These are phyloP conservation scores for Myxozyma vanderwaltii DNA, from an alignment of 805 yeast genomes.

Conservation along the genomic window DNA sequence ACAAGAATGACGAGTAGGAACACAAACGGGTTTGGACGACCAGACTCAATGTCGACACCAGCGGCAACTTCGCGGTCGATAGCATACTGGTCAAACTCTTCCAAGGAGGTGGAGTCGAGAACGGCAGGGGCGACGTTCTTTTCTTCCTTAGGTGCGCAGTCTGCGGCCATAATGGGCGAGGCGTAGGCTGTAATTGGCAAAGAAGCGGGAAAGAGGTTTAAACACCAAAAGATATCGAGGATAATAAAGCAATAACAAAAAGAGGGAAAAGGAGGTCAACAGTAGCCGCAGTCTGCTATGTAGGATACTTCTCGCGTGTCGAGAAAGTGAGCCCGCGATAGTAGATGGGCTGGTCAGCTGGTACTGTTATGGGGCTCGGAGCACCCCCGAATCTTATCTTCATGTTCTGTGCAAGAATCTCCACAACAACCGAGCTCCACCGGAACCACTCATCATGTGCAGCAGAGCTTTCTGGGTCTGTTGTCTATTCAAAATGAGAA, in stretches of 20 bases:
- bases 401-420: too few relatives aligned
- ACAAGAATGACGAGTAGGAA: conserved; percentile 46
- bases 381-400: too few relatives aligned
- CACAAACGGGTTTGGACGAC: conserved; percentile 34
- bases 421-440: too few relatives aligned
- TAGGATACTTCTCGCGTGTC: neutral
- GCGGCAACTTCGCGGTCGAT: conserved; percentile 12
- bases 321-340: too few relatives aligned
- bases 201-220: neutral
- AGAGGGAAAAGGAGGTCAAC: neutral
- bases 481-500: neutral
- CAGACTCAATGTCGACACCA: conserved; percentile 33
- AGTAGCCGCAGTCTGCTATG: neutral
- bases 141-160: neutral
- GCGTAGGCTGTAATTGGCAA: neutral
- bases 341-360: too few relatives aligned
- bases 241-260: neutral
- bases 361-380: too few relatives aligned
- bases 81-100: neutral
- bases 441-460: too few relatives aligned
- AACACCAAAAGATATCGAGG: neutral
- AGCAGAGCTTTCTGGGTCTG: too few relatives aligned
- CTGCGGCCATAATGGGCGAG: neutral
- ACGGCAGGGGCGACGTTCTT: neutral
- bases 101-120: neutral